Conservation (phyloP, 768 basidiomycete genomes). For the Auricularia heimuer region DNA sequence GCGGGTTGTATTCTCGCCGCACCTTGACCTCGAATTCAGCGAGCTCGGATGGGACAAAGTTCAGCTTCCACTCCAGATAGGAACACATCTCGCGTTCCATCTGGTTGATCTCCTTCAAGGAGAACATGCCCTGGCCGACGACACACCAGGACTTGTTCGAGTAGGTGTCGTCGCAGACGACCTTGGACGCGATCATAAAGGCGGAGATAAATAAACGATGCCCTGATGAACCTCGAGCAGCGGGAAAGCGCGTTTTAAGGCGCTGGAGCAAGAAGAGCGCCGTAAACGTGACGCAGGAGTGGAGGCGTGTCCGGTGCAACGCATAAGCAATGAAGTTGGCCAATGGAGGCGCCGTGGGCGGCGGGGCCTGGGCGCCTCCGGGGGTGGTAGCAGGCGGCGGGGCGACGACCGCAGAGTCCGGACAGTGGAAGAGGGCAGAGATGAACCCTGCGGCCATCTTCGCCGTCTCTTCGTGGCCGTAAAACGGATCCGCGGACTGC, state of each 20-base stretch:
- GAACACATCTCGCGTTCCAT: slow-evolving; percentile 93
- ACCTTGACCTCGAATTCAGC: slow-evolving; percentile 24
- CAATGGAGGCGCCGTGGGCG: slow-evolving; percentile 46
- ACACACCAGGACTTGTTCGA: slow-evolving; percentile 37
- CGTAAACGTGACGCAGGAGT: slow-evolving; percentile 28
- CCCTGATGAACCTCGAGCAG: slow-evolving; percentile 33
- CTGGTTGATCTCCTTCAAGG: slow-evolving; percentile 55
- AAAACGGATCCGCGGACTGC: slow-evolving; percentile 39
- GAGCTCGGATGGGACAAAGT: slow-evolving; percentile 25
- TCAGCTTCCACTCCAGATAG: slow-evolving; percentile 76
- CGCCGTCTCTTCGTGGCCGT: slow-evolving; percentile 69
- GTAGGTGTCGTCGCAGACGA: slow-evolving; percentile 34
- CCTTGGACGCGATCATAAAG: slow-evolving; percentile 31
- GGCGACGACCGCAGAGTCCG: slow-evolving; percentile 54
- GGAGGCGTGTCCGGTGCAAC: slow-evolving; percentile 69
- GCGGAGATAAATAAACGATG: slow-evolving; percentile 37
- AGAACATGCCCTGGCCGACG: slow-evolving; percentile 34
- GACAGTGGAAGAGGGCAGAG: slow-evolving; percentile 77
- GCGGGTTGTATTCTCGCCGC: slow-evolving; percentile 23
- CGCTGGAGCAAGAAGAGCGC: slow-evolving; percentile 31
- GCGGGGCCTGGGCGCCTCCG: slow-evolving; percentile 22
- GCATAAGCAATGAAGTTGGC: slow-evolving; percentile 82
- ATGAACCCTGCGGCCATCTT: slow-evolving; percentile 71
- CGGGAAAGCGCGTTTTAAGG: slow-evolving; percentile 35
- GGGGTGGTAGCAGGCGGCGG: neutral